Percentiles rank a stretch among this genome's conserved stretches.
Conservation (phyloP, 768 basidiomycete genomes). For the Lentinula raphanica region DNA sequence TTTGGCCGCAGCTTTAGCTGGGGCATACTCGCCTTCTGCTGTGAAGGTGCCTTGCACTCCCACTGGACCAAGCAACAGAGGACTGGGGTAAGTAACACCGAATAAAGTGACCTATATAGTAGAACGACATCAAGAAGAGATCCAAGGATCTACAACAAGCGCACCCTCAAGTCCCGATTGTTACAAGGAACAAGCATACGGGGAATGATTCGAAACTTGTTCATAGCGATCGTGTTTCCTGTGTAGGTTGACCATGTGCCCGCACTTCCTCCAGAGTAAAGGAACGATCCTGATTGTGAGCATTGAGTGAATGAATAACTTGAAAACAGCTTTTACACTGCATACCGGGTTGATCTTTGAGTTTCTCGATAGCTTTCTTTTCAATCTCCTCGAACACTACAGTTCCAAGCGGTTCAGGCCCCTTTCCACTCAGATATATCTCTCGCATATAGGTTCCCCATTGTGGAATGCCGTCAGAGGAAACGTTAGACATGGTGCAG, state of each 20-base stretch:
- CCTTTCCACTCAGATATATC: slow-evolving; percentile 34
- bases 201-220: slow-evolving; percentile 72
- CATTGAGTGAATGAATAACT: neutral
- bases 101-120: slow-evolving; percentile 67
- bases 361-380: slow-evolving; percentile 55
- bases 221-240: slow-evolving; percentile 60
- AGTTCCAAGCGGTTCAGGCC: slow-evolving; percentile 49
- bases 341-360: slow-evolving; percentile 54
- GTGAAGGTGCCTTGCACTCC: slow-evolving; percentile 77
- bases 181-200: slow-evolving; percentile 68
- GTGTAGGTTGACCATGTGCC: slow-evolving; percentile 64
- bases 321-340: neutral
- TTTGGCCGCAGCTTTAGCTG: slow-evolving; percentile 58
- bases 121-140: neutral
- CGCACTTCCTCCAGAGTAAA: slow-evolving; percentile 75
- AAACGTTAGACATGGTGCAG: neutral
- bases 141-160: slow-evolving; percentile 6
- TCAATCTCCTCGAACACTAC: slow-evolving; percentile 61
- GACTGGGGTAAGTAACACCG: slow-evolving; percentile 56
- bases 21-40: slow-evolving; percentile 65
- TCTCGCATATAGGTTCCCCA: slow-evolving; percentile 39
- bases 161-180: slow-evolving; percentile 53
- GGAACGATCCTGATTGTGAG: slow-evolving; percentile 47
- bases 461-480: slow-evolving; percentile 6
- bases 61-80: slow-evolving; percentile 66